Evolutionary conservation across 73 alveolate genomes (phyloP).

Genomic region (Paramecium sexaurelia): DNA sequence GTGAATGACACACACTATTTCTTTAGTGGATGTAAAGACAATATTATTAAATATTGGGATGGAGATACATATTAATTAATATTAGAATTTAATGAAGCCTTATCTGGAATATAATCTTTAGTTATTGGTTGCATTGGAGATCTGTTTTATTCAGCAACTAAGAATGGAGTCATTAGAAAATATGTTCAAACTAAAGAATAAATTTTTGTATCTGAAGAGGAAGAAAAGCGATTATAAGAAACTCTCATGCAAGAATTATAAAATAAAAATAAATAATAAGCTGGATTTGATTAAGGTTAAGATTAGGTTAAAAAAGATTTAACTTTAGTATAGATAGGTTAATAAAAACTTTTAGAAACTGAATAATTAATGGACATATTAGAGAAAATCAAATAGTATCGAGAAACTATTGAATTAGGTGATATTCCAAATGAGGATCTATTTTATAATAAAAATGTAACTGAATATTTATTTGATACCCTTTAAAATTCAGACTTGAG

Average conservation of each 20-base stretch:
- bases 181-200: conserved; percentile 91
- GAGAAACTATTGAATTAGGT: conserved; percentile 17
- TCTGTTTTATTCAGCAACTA: conserved; percentile 82
- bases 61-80: conserved; percentile 94
- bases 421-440: not conserved
- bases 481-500: not conserved
- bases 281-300: not conserved
- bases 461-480: not conserved
- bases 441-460: not conserved
- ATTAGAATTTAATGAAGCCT: conserved; percentile 82
- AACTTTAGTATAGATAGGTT: not conserved
- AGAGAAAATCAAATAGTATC: not conserved
- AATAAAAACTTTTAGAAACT: not conserved
- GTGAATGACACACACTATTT: conserved; percentile 95
- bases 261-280: conserved; percentile 77
- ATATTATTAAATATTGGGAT: conserved; percentile 91
- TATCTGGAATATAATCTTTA: conserved; percentile 85
- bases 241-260: conserved; percentile 80
- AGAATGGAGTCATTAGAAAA: conserved; percentile 89
- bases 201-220: conserved; percentile 85
- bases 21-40: conserved; percentile 91
- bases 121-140: conserved; percentile 92
- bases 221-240: conserved; percentile 87
- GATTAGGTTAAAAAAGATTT: conserved; percentile 36
- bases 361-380: conserved; percentile 44